These are phyloP conservation scores for Neofusicoccum umdonicola DNA, from an alignment of 2,329 filamentous ascomycete genomes.

Conservation along the genomic window DNA sequence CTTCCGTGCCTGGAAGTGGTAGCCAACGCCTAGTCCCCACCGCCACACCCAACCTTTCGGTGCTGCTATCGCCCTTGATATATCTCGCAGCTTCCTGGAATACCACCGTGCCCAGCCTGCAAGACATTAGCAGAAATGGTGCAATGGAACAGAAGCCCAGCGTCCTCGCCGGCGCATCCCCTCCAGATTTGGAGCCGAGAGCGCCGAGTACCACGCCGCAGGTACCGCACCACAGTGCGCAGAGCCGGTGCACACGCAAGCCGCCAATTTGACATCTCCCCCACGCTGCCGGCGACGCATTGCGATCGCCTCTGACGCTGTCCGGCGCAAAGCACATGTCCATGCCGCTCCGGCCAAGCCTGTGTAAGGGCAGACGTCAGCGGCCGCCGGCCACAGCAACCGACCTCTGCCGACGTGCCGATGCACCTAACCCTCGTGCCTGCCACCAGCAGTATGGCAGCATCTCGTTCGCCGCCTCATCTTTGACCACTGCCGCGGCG, in stretches of 20 bases:
- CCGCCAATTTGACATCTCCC: background rate
- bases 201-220: conserved; percentile 9
- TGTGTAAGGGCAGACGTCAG: background rate
- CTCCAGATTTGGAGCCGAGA: background rate
- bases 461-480: background rate
- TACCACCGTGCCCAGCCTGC: conserved; percentile 2
- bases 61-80: background rate
- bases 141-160: background rate
- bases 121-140: conserved; percentile 8
- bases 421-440: background rate
- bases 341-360: background rate
- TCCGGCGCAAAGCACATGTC: background rate
- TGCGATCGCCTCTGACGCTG: background rate
- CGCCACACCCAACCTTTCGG: conserved; percentile 1
- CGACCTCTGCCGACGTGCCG: background rate
- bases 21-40: background rate
- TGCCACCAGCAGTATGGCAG: background rate
- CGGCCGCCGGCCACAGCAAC: background rate
- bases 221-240: background rate
- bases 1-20: background rate
- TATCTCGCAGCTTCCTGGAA: background rate
- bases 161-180: background rate
- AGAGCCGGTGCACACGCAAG: background rate
- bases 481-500: background rate
- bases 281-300: background rate